These are phyloP conservation scores for Hyaloscypha hepaticicola DNA, from an alignment of 495 filamentous ascomycete species.

Conservation along the genomic window DNA sequence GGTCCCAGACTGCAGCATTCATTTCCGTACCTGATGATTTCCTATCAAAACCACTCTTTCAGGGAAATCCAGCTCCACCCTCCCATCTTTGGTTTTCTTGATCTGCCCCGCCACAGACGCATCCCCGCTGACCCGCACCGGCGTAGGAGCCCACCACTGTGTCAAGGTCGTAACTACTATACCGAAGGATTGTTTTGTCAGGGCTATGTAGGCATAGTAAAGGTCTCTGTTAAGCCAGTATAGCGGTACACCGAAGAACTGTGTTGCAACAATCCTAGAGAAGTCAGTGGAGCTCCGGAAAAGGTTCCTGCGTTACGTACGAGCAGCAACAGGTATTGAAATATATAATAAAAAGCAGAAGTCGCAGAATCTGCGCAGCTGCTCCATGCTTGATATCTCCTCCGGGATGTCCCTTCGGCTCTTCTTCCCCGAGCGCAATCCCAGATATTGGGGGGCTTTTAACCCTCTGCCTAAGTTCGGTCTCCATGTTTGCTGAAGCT, in stretches of 20 bases:
- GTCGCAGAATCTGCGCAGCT: slow-evolving; percentile 61
- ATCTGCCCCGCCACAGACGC: slow-evolving; percentile 69
- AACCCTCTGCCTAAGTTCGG: slow-evolving; percentile 22
- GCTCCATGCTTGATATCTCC: slow-evolving; percentile 68
- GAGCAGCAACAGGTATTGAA: slow-evolving; percentile 48
- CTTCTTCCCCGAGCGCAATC: slow-evolving; percentile 2
- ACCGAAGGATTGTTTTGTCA: slow-evolving; percentile 76
- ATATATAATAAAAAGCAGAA: slow-evolving; percentile 63
- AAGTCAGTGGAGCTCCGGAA: slow-evolving; percentile 1
- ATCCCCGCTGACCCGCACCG: slow-evolving; percentile 75
- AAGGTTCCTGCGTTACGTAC: slow-evolving; percentile 23
- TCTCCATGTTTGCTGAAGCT: slow-evolving; percentile 19
- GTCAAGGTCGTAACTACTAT: slow-evolving; percentile 72
- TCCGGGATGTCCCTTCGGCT: slow-evolving; percentile 49
- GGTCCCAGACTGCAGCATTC: not conserved
- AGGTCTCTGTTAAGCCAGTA: slow-evolving; percentile 67
- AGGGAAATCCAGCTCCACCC: slow-evolving; percentile 70
- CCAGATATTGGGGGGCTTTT: slow-evolving; percentile 2
- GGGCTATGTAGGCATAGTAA: slow-evolving; percentile 76
- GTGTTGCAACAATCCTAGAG: slow-evolving; percentile 59
- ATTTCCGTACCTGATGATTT: slow-evolving; percentile 67
- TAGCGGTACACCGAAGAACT: slow-evolving; percentile 66
- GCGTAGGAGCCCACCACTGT: slow-evolving; percentile 77
- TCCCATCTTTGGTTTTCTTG: slow-evolving; percentile 59
- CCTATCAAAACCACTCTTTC: slow-evolving; percentile 77